Evolutionary conservation across 192 early-diverging fungal genomes (phyloP).

Genomic region (Coemansia sp.): DNA sequence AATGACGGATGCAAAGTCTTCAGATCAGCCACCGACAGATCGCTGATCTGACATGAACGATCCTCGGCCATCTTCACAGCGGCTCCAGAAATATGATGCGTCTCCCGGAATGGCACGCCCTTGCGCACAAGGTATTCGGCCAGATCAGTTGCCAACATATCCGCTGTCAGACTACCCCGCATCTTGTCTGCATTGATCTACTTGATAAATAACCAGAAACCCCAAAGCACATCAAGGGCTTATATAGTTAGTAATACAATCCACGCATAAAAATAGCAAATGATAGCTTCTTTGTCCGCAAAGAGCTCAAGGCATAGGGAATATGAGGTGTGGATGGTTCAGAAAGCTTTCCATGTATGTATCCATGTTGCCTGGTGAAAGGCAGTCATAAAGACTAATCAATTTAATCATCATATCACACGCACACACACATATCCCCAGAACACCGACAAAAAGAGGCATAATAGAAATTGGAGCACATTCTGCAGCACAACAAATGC

Average conservation of each 20-base stretch:
- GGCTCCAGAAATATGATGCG: conserved; percentile 95
- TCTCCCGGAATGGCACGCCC: conserved; percentile 97
- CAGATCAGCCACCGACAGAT: conserved; percentile 78
- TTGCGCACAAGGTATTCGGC: conserved; percentile 99
- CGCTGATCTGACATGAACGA: conserved; percentile 65
- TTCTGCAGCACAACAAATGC: neutral
- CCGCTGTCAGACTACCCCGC: conserved; percentile 73
- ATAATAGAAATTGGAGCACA: neutral
- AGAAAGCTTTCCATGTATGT: conserved; percentile 32
- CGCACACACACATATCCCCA: neutral
- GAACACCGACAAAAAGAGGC: neutral
- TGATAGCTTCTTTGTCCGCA: too few species aligned
- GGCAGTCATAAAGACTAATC: conserved; percentile 56
- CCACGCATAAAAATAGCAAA: too few species aligned
- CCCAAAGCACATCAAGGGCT: neutral
- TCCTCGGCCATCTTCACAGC: conserved; percentile 94
- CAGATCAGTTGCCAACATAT: conserved; percentile 98
- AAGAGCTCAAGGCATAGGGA: too few species aligned
- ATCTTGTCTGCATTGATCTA: conserved; percentile 85
- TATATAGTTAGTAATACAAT: too few species aligned
- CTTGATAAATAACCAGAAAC: neutral
- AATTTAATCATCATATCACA: conserved; percentile 26
- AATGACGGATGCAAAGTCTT: conserved; percentile 84
- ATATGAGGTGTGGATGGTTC: conserved; percentile 3
- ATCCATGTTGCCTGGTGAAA: conserved; percentile 32